These are phyloP conservation scores for Silene latifolia DNA, from an alignment of 148 eudicot genomes.

Conservation along the genomic window DNA sequence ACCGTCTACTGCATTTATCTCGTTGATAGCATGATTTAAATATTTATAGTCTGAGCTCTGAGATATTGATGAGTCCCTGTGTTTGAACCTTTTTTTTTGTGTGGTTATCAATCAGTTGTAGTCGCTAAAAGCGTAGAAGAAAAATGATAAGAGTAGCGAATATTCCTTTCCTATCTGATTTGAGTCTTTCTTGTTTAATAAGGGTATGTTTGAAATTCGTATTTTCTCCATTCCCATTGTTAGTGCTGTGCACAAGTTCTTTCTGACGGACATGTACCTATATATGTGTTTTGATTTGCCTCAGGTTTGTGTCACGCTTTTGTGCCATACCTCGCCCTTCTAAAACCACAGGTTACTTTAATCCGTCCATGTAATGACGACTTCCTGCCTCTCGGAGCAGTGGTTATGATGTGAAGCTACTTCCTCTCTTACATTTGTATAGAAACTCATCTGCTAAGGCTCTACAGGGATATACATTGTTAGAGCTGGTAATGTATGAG, in stretches of 20 bases:
- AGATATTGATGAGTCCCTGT: too few relatives aligned
- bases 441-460: not conserved
- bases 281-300: not conserved
- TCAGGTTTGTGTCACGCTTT: conserved; percentile 10
- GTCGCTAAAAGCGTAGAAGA: too few relatives aligned
- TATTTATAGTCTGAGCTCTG: too few relatives aligned
- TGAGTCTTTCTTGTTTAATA: not conserved
- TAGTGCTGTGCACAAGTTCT: not conserved
- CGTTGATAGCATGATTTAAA: too few relatives aligned
- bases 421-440: not conserved
- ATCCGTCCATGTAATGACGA: not conserved
- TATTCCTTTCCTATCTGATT: too few relatives aligned
- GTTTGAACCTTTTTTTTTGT: too few relatives aligned
- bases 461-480: not conserved
- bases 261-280: not conserved
- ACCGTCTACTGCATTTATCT: too few relatives aligned
- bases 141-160: too few relatives aligned
- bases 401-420: conserved; percentile 5
- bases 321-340: not conserved
- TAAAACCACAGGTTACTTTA: not conserved
- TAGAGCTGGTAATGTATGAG: conserved; percentile 1
- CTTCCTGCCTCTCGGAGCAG: not conserved
- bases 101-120: too few relatives aligned
- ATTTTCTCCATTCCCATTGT: not conserved
- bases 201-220: not conserved